phyloP scores from a whole-genome alignment of 2,329 filamentous ascomycete species.

The Plenodomus tracheiphilus region DNA sequence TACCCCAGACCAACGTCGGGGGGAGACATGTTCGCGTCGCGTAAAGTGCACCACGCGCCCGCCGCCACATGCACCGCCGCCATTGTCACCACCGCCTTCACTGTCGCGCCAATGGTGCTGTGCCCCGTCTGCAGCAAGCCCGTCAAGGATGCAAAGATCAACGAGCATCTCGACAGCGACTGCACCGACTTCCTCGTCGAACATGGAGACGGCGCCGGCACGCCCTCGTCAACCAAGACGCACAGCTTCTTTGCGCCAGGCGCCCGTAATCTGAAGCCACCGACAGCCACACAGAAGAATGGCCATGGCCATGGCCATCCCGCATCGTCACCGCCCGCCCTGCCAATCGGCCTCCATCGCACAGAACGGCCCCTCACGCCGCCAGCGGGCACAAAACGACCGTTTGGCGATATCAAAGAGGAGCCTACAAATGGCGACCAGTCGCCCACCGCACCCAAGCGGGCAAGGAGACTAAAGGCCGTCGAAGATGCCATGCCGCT shows the following conservation, averaged over 20 bases:
- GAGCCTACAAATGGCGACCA: slow-evolving; percentile 21
- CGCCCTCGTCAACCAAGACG: slow-evolving; percentile 42
- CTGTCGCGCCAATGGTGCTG: slow-evolving; percentile 58
- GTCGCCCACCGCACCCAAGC: slow-evolving; percentile 54
- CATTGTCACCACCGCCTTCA: slow-evolving; percentile 12
- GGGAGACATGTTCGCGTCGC: slow-evolving; percentile 10
- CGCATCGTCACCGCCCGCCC: slow-evolving; percentile 22
- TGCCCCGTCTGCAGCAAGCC: slow-evolving; percentile 81
- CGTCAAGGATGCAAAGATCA: slow-evolving; percentile 77
- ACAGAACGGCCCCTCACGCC: slow-evolving; percentile 31
- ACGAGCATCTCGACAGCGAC: slow-evolving; percentile 84
- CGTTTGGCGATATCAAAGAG: slow-evolving; percentile 24
- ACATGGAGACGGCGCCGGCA: slow-evolving; percentile 34
- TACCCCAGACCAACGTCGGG: slow-evolving; percentile 2
- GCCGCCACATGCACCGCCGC: too few relatives aligned
- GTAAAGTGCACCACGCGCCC: slow-evolving; percentile 10
- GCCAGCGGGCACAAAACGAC: slow-evolving; percentile 29
- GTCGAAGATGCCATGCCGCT: slow-evolving; percentile 76
- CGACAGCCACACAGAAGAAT: slow-evolving; percentile 23
- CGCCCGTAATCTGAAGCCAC: slow-evolving; percentile 42
- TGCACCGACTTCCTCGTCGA: slow-evolving; percentile 71
- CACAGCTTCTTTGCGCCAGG: slow-evolving; percentile 60
- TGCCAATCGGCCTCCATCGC: slow-evolving; percentile 10
- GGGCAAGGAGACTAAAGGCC: slow-evolving; percentile 59
- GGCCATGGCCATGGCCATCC: slow-evolving; percentile 22